phyloP scores from a whole-genome alignment of 2,329 filamentous ascomycete species.

The Parastagonospora avenae region DNA sequence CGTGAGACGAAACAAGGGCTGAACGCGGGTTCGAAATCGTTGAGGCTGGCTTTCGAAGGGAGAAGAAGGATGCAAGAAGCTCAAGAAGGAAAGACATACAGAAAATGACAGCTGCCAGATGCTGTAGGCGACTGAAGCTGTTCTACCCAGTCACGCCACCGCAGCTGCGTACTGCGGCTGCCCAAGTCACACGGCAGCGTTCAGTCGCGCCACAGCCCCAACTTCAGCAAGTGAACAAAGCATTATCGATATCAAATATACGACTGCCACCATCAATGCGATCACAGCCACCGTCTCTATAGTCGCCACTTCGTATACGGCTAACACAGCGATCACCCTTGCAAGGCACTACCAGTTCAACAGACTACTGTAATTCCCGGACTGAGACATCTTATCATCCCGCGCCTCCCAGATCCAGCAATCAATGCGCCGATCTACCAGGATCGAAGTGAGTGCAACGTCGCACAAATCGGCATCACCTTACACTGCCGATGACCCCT shows the following conservation, averaged over 20 bases:
- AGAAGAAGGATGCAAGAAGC: constrained; percentile 1
- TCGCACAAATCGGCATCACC: constrained; percentile 15
- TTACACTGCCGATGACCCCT: constrained; percentile 21
- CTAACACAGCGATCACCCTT: neutral
- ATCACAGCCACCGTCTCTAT: neutral
- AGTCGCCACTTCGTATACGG: neutral
- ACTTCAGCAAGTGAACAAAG: neutral
- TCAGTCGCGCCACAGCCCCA: constrained; percentile 10
- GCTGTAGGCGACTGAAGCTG: constrained; percentile 14
- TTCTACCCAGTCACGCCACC: constrained; percentile 22
- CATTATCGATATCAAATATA: neutral
- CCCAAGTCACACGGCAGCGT: constrained; percentile 17
- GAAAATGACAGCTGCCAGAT: constrained; percentile 29
- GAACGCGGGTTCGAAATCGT: constrained; percentile 9
- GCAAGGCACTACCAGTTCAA: too few species aligned
- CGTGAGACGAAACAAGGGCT: constrained; percentile 7
- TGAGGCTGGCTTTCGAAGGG: constrained; percentile 4
- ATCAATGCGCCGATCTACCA: constrained; percentile 19
- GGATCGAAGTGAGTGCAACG: constrained; percentile 23
- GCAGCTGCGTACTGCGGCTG: constrained; percentile 16
- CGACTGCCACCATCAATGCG: neutral
- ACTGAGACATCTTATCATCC: constrained; percentile 18
- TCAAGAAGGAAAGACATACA: constrained; percentile 18
- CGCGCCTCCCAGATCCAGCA: constrained; percentile 14
- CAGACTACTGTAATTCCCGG: neutral